Evolutionary conservation across 441 rosid genomes (phyloP), one percentile per base, ranked within the genome.

Genomic region (Pelargonium cotyledonis): DNA sequence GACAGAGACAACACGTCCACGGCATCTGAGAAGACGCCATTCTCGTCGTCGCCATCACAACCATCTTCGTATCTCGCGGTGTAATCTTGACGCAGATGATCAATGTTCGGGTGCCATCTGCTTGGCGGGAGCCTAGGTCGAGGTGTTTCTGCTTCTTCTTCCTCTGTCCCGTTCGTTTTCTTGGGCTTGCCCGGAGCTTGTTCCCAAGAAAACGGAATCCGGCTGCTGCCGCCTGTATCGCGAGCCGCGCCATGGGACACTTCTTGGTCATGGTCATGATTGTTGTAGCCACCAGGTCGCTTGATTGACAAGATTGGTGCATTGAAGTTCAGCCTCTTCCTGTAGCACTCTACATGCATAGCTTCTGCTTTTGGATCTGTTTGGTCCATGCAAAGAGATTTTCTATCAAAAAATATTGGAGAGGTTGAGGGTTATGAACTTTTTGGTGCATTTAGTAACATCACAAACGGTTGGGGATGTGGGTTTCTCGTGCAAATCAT

Each of bases 121-220:
- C 88, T 77, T 0, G 98, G 97, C 5, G 97, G 96, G 18, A 77
- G 89, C 73, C 75, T 85, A 0, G 86, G 94, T 6, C 89, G 87
- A 16, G 96, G 97, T 12, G 95, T 86, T 62, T 31, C 51, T 9
- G 72, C 83, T 0, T 65, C 14, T 15, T 63, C 69, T 1, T 23
- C 67, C 2, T 76, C 80, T 1, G 21, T 49, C 1, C 8, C 5
- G 31, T 63, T 3, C 12, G 18, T 9, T 65, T 77, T 72, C 73
- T 87, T 89, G 43, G 96, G 99, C 83, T 76, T 81, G 1, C 97
- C 99, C 0, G 99, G 96, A 77, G 85, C 79, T 10, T 83, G 85
- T 77, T 94, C 99, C 97, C 99, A 91, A 29, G 88, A 87, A 69
- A 94, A 91, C 0, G 97, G 99, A 63, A 94, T 81, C 62, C 64